A percentile compares a stretch with the other conserved stretches of the same genome.
phyloP scores from a whole-genome alignment of 2,329 filamentous ascomycete species.

The Neocucurbitaria cava region DNA sequence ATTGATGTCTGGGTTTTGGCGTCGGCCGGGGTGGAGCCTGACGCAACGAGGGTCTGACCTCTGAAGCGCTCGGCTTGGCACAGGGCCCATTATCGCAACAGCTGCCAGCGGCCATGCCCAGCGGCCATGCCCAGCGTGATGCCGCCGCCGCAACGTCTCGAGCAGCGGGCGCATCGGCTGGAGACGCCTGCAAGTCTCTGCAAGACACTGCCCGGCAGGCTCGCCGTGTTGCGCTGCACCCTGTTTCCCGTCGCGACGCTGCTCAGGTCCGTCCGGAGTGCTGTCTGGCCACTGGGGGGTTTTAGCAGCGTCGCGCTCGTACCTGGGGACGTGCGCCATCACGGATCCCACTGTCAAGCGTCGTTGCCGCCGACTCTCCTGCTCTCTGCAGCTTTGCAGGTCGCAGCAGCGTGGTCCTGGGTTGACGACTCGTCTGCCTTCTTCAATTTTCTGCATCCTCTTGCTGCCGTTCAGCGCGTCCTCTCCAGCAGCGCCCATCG shows the following conservation, averaged over 20 bases:
- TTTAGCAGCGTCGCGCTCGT: conserved; percentile 23
- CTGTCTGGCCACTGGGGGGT: conserved; percentile 3
- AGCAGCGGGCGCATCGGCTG: conserved; percentile 17
- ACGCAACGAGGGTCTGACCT: conserved; percentile 8
- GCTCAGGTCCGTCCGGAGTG: neutral
- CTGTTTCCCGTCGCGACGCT: neutral
- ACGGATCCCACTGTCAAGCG: conserved; percentile 16
- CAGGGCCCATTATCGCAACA: neutral
- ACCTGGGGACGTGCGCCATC: conserved; percentile 25
- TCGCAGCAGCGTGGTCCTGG: conserved; percentile 22
- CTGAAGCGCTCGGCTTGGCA: conserved; percentile 18
- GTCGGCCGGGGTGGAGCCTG: conserved; percentile 6
- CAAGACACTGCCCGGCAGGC: too few species aligned
- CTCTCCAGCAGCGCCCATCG: neutral
- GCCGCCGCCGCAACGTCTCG: conserved; percentile 11
- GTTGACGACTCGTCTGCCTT: conserved; percentile 10
- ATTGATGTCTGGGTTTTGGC: conserved; percentile 12
- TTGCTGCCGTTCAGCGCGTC: conserved; percentile 9
- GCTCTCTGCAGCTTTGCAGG: conserved; percentile 22
- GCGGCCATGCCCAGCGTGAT: conserved; percentile 8
- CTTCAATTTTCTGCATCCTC: conserved; percentile 3
- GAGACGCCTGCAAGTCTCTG: neutral
- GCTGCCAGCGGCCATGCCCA: too few species aligned
- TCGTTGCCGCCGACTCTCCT: conserved; percentile 29
- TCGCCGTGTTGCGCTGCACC: neutral